A percentile compares a stretch with the other conserved stretches of the same genome.
phyloP scores from a whole-genome alignment of 805 yeast species.

The Saccharomycopsis oosterbeekiorum region DNA sequence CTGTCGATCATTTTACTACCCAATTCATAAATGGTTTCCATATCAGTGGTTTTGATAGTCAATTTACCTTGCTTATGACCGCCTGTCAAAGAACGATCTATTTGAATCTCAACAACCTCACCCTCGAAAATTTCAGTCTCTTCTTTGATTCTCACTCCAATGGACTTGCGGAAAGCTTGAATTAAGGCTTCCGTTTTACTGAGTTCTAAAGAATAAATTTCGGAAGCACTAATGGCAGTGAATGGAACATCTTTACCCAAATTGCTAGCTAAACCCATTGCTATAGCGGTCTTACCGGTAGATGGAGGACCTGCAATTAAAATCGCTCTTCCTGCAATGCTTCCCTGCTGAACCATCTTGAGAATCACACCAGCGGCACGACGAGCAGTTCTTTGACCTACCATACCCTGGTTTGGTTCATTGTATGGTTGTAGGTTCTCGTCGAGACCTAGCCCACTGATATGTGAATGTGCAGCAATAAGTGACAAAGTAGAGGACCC shows the following conservation, averaged over 20 bases:
- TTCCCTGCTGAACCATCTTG: slow-evolving; percentile 87
- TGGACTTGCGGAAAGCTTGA: slow-evolving; percentile 92
- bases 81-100: slow-evolving; percentile 87
- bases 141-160: slow-evolving; percentile 91
- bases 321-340: slow-evolving; percentile 95
- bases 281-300: slow-evolving; percentile 97
- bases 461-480: slow-evolving; percentile 97
- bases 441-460: slow-evolving; percentile 93
- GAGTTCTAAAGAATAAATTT: slow-evolving; percentile 82
- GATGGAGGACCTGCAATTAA: slow-evolving; percentile 97
- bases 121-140: slow-evolving; percentile 98
- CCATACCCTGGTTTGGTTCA: slow-evolving; percentile 86
- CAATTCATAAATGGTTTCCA: slow-evolving; percentile 95
- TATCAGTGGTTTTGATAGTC: slow-evolving; percentile 93
- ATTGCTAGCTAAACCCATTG: slow-evolving; percentile 80
- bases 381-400: slow-evolving; percentile 91
- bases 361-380: slow-evolving; percentile 92
- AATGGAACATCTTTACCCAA: slow-evolving; percentile 73
- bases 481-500: slow-evolving; percentile 25
- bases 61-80: slow-evolving; percentile 98
- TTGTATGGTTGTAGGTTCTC: slow-evolving; percentile 71
- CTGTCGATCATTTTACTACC: slow-evolving; percentile 94
- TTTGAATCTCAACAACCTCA: slow-evolving; percentile 95
- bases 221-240: slow-evolving; percentile 91
- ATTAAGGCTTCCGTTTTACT: slow-evolving; percentile 94